Base-by-base conservation (phyloP, 768 basidiomycete species). In the Amanita phalloides region DNA sequence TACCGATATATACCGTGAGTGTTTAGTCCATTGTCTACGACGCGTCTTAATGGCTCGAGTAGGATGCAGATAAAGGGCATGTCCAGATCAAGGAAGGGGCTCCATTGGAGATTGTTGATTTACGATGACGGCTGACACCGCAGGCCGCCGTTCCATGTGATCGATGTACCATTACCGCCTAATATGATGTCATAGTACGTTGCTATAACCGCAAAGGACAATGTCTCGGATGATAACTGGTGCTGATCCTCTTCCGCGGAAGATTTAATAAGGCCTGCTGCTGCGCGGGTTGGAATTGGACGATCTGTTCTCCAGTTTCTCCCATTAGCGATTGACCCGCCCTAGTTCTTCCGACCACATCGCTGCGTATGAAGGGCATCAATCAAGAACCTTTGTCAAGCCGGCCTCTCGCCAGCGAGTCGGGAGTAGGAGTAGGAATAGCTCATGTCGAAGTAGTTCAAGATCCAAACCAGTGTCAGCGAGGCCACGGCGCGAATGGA, bases 61-160 rank as follows among this genome's bases (percentile, higher is more conserved):
- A 90, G 83, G 90, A 92, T 58, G 86, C 86, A 20, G 89, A 90
- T 59, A 88, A 82, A 62, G 86, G 85, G 0, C 90, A 93, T 64
- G 88, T 91, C 8, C 78, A 81, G 60, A 84, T 86, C 74, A 82
- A 77, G 55, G 84, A 88, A 41, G 63, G 79, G 46, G 36, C 32
- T 28, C 65, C 77, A 1, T 65, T 93, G 46, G 90, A 92, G 67
- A 89, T 90, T 53, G 84, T 90, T n/a, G 90, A 93, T 67, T 61
- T 92, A 56, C 80, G 90, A 55, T 68, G 59, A 64, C 45, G 36
- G 17, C 25, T 14, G 14, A 11, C n/a, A 36, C 28, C 8, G 21
- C 21, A 28, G 49, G 46, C 46, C 46, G 46, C 23, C 20, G 14
- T 30, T 14, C 26, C n/a, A 5, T 23, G 10, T 32, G 35, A 51